Conservation (phyloP, 2,329 filamentous ascomycete genomes). For the Monilinia polystroma region DNA sequence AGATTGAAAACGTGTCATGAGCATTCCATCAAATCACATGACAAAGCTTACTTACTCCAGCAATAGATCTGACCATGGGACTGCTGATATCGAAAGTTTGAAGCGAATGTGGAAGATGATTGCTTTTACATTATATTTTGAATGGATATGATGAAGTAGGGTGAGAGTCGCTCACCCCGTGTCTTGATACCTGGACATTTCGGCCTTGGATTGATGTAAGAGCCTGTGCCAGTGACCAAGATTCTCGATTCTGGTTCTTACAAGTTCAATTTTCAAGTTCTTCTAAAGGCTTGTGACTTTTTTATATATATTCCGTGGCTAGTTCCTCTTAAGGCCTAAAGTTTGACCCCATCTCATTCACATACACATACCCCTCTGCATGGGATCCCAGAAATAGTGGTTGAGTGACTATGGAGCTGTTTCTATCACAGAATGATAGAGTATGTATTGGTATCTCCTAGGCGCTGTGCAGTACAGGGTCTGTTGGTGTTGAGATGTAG, state of each 20-base stretch:
- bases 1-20: not conserved
- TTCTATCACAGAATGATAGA: not conserved
- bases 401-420: not conserved
- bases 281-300: not conserved
- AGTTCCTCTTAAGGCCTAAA: not conserved
- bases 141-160: not conserved
- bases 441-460: not conserved
- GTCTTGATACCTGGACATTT: not conserved
- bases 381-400: not conserved
- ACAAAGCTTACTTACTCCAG: constrained; percentile 5
- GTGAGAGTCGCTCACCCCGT: not conserved
- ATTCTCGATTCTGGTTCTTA: too few relatives aligned
- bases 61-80: not conserved
- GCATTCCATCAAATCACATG: constrained; percentile 9
- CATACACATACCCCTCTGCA: not conserved
- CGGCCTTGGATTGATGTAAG: not conserved
- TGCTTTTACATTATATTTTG: not conserved
- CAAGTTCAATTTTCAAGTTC: not conserved
- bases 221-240: not conserved
- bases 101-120: not conserved
- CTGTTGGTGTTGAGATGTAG: not conserved
- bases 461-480: not conserved
- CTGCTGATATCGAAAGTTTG: not conserved
- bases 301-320: not conserved
- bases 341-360: not conserved